These are phyloP conservation scores for Diplodia seriata DNA, from an alignment of 2,329 filamentous ascomycete genomes.

Conservation along the genomic window DNA sequence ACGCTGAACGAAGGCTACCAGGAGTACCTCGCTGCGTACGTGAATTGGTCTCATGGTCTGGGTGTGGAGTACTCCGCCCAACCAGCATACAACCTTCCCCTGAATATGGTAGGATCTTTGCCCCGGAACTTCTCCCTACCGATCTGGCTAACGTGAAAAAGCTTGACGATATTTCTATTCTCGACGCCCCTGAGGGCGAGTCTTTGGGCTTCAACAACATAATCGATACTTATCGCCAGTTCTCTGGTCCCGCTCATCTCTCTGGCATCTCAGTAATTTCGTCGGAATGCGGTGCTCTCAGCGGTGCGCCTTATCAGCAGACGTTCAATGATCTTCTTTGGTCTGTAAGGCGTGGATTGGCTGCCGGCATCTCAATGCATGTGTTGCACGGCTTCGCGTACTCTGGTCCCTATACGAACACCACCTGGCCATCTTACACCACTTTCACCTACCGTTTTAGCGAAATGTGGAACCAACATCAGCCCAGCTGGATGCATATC, in stretches of 20 bases:
- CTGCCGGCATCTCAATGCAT: slow-evolving; percentile 53
- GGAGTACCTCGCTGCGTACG: slow-evolving; percentile 40
- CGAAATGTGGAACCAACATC: slow-evolving; percentile 49
- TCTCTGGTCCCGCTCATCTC: slow-evolving; percentile 44
- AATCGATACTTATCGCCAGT: slow-evolving; percentile 46
- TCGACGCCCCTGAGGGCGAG: slow-evolving; percentile 46
- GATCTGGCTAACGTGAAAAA: slow-evolving; percentile 15
- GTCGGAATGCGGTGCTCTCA: slow-evolving; percentile 45
- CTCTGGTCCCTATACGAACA: slow-evolving; percentile 52
- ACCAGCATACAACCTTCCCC: slow-evolving; percentile 45
- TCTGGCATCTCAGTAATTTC: slow-evolving; percentile 43
- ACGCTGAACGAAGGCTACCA: slow-evolving; percentile 43
- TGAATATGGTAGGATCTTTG: slow-evolving; percentile 41
- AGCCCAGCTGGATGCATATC: slow-evolving; percentile 54
- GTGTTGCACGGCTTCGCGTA: slow-evolving; percentile 56
- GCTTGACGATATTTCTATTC: slow-evolving; percentile 40
- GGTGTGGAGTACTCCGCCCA: slow-evolving; percentile 43
- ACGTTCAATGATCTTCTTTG: slow-evolving; percentile 44
- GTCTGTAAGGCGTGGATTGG: slow-evolving; percentile 49
- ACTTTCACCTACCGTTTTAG: slow-evolving; percentile 54
- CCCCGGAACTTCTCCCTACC: neutral
- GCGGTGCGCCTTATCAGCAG: slow-evolving; percentile 39
- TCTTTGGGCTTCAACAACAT: slow-evolving; percentile 44
- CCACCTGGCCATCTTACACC: slow-evolving; percentile 59
- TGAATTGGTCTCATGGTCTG: slow-evolving; percentile 40